Evolutionary conservation across 2,329 filamentous ascomycete genomes (phyloP), one percentile per base, ranked within the genome.

Genomic region (Verticillium klebahnii): DNA sequence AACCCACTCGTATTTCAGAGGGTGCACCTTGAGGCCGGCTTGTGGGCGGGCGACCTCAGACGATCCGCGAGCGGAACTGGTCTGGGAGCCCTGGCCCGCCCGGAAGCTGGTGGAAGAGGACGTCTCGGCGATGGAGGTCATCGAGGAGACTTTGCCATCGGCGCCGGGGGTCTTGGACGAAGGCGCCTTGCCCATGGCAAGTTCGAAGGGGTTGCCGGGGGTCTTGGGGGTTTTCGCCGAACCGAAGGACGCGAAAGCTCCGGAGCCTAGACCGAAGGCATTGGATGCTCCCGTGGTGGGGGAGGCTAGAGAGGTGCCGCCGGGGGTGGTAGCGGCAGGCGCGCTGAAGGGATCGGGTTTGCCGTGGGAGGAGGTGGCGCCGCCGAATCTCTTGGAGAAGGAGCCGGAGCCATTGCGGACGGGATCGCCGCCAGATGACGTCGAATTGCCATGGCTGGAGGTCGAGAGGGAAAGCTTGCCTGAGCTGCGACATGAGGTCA

Each of bases 171-270:
- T 66, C 45, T 72, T 73, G 25, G 54, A 56, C 54, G 54, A 31
- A 9, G 25, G 54, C 23, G 71, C 73, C 19, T 76, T 72, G 58
- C 82, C 82, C 77, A 87, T 86, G 67, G 86, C 86, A 67, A 89
- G 84, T 67, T 97, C 93, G 75, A 96, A 91, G 15, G 89, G 87
- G 66, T 91, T 89, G 58, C 89, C 91, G 9, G 90, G 85, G 56
- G 91, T 89, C 81, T 97, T 98, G 59, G 93, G 91, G 2, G 93
- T 93, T 80, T 96, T 97, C 37, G 85, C 84, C 36, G 90, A 86
- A 29, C 94, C 93, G 75, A 96, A 96, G n/a, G 93, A 96, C 45
- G 94, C 94, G 75, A 99, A 99, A 61, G 95, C 95, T 69, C 95
- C 95, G 19, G 92, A 96, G 50, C 95, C 95, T 64, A 99, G 82